A percentile compares a stretch with the other conserved stretches of the same genome.
Conservation (phyloP, 495 filamentous ascomycete genomes). For the Tuber borchii region DNA sequence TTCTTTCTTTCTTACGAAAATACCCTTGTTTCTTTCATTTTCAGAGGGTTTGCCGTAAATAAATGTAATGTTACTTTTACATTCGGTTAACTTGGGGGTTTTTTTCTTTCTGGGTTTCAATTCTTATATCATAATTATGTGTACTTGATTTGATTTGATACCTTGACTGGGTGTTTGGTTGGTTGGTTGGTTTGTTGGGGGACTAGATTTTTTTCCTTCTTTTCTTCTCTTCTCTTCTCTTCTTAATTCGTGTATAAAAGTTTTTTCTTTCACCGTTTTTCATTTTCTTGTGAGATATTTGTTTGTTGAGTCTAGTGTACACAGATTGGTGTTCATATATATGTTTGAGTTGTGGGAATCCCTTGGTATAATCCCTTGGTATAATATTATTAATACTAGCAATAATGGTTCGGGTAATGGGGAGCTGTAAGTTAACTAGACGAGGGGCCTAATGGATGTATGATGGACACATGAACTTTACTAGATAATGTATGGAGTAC, state of each 20-base stretch:
- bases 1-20: neutral
- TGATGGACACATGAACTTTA: neutral
- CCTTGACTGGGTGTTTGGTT: neutral
- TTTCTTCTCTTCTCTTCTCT: neutral
- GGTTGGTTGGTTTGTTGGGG: neutral
- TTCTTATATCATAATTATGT: neutral
- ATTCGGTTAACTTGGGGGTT: neutral
- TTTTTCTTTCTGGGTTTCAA: neutral
- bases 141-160: neutral
- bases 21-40: neutral
- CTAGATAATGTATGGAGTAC: neutral
- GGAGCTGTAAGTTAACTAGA: too few species aligned
- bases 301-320: neutral
- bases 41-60: neutral
- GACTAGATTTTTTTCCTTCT: neutral
- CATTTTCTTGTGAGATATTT: neutral
- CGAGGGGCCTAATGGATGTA: neutral
- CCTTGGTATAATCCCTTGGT: too few species aligned
- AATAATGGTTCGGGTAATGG: too few species aligned
- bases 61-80: neutral
- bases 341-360: neutral
- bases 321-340: neutral
- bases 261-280: neutral
- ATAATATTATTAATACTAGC: too few species aligned
- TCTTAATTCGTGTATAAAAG: neutral